These are phyloP conservation scores for Rosa persica DNA, from an alignment of 306 rosid species.

Conservation along the genomic window DNA sequence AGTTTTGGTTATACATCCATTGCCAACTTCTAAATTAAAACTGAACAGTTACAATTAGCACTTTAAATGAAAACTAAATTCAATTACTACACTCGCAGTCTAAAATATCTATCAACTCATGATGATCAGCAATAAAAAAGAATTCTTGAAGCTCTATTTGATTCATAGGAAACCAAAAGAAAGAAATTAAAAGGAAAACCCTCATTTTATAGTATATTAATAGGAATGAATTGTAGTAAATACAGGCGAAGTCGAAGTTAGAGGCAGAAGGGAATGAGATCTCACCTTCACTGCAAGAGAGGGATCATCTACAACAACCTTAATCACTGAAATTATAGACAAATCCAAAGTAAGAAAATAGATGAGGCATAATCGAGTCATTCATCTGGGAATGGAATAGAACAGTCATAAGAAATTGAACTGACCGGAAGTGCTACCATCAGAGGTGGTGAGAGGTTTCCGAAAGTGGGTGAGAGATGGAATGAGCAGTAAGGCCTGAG, in stretches of 20 bases:
- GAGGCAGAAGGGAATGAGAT: constrained; percentile 24
- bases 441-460: neutral
- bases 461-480: constrained; percentile 5
- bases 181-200: too few species aligned
- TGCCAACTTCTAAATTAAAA: constrained; percentile 75
- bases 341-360: neutral
- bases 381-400: too few species aligned
- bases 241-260: constrained; percentile 15
- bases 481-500: neutral
- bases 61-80: constrained; percentile 28
- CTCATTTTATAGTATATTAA: too few species aligned
- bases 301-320: constrained; percentile 40
- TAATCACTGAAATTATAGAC: constrained; percentile 34
- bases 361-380: neutral
- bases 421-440: neutral
- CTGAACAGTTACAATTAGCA: constrained; percentile 56
- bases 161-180: too few species aligned
- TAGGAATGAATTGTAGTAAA: neutral
- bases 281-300: constrained; percentile 68
- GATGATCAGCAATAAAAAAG: neutral
- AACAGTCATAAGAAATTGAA: neutral
- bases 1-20: constrained; percentile 59
- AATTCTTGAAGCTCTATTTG: neutral
- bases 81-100: neutral
- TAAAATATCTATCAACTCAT: neutral